Evolutionary conservation across 805 yeast genomes (phyloP).

Genomic region (Candida yuanshanica): DNA sequence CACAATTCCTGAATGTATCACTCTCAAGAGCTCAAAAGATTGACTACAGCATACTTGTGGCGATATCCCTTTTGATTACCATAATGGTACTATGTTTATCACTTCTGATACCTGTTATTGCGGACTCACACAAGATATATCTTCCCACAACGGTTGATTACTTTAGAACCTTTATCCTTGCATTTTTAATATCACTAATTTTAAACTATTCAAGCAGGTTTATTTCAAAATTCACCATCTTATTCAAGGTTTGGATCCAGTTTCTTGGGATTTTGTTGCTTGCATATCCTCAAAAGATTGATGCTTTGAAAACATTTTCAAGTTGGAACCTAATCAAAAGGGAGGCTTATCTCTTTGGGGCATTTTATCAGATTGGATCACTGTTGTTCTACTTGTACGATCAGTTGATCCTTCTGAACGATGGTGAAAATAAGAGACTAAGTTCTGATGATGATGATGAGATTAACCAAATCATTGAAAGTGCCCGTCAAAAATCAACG

Average conservation of each 20-base stretch:
- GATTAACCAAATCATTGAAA: conserved; percentile 12
- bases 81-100: neutral
- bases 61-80: neutral
- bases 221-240: conserved; percentile 25
- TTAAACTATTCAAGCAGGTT: conserved; percentile 22
- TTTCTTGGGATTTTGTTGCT: conserved; percentile 30
- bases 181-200: conserved; percentile 29
- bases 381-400: conserved; percentile 32
- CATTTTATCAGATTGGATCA: conserved; percentile 11
- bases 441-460: conserved; percentile 8
- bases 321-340: conserved; percentile 36
- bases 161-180: conserved; percentile 31
- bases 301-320: conserved; percentile 16
- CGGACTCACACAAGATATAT: conserved; percentile 17
- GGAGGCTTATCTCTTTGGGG: conserved; percentile 34
- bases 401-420: conserved; percentile 17
- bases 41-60: neutral
- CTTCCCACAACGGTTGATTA: conserved; percentile 34
- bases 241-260: conserved; percentile 31
- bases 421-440: conserved; percentile 4
- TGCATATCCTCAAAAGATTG: conserved; percentile 36
- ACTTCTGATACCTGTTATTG: conserved; percentile 9
- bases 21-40: neutral
- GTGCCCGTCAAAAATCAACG: conserved; percentile 27
- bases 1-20: neutral